These are phyloP conservation scores for Tremella yokohamensis DNA, from an alignment of 768 basidiomycete species.

Conservation along the genomic window DNA sequence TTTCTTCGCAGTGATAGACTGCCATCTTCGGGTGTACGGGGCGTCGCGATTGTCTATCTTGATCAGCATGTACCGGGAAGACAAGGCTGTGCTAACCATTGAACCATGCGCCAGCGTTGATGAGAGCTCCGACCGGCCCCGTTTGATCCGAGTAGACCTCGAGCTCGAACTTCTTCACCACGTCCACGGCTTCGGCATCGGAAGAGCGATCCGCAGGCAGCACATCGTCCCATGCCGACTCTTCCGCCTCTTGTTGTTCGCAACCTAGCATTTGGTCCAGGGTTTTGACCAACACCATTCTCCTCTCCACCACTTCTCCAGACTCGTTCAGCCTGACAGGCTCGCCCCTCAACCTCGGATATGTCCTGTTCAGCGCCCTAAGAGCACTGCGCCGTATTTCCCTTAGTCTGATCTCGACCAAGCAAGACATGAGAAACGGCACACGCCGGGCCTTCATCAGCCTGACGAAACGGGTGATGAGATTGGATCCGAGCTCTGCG, in stretches of 20 bases:
- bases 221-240: constrained; percentile 42
- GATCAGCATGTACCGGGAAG: background rate
- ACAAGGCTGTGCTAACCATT: constrained; percentile 32
- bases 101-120: constrained; percentile 34
- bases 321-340: constrained; percentile 54
- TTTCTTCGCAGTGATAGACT: constrained; percentile 43
- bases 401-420: constrained; percentile 81
- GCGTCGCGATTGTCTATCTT: constrained; percentile 34
- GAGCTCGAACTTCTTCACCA: constrained; percentile 29
- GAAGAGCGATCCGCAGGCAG: constrained; percentile 10
- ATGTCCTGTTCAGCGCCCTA: constrained; percentile 59
- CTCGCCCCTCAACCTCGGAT: constrained; percentile 33
- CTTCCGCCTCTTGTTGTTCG: constrained; percentile 46
- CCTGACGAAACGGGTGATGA: constrained; percentile 65
- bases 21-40: constrained; percentile 40
- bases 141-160: constrained; percentile 26
- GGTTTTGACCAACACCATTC: constrained; percentile 40
- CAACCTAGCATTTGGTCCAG: constrained; percentile 51
- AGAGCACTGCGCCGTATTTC: constrained; percentile 52
- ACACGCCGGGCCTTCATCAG: constrained; percentile 65
- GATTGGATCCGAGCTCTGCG: constrained; percentile 59
- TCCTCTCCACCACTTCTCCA: constrained; percentile 52
- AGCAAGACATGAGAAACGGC: constrained; percentile 84
- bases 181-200: constrained; percentile 35
- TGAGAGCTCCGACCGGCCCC: constrained; percentile 37